These are phyloP conservation scores for Rugonectria rugulosa DNA, from an alignment of 2,329 filamentous ascomycete genomes.

Conservation along the genomic window DNA sequence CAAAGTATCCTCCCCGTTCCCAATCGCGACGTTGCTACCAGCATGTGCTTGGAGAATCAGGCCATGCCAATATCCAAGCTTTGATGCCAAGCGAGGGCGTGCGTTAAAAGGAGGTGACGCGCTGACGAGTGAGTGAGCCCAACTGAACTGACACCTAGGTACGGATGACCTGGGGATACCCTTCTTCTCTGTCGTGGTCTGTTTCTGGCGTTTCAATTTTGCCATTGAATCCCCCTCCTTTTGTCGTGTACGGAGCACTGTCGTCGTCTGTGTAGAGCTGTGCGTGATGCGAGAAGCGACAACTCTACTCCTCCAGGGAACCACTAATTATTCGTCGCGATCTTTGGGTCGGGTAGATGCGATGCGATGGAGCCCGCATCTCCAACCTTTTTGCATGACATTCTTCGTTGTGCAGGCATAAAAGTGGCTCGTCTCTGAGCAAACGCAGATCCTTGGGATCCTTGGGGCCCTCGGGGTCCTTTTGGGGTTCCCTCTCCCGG, in stretches of 20 bases:
- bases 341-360: constrained; percentile 21
- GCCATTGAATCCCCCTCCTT: background rate
- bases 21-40: constrained; percentile 28
- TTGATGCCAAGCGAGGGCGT: constrained; percentile 34
- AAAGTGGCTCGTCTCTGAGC: background rate
- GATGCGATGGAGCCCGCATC: constrained; percentile 18
- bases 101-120: constrained; percentile 22
- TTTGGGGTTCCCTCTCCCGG: constrained; percentile 19
- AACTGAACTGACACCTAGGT: constrained; percentile 10
- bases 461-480: background rate
- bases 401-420: background rate
- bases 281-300: background rate
- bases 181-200: no score
- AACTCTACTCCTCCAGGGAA: background rate
- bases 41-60: constrained; percentile 37
- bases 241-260: background rate
- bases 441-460: no score
- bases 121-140: constrained; percentile 22
- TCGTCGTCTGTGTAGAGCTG: background rate
- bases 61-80: constrained; percentile 35
- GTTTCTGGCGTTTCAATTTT: background rate
- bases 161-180: no score
- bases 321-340: background rate
- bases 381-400: background rate
- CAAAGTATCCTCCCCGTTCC: constrained; percentile 7